Evolutionary conservation across 2,329 filamentous ascomycete species (phyloP).

Genomic region (Blastomyces silverae): DNA sequence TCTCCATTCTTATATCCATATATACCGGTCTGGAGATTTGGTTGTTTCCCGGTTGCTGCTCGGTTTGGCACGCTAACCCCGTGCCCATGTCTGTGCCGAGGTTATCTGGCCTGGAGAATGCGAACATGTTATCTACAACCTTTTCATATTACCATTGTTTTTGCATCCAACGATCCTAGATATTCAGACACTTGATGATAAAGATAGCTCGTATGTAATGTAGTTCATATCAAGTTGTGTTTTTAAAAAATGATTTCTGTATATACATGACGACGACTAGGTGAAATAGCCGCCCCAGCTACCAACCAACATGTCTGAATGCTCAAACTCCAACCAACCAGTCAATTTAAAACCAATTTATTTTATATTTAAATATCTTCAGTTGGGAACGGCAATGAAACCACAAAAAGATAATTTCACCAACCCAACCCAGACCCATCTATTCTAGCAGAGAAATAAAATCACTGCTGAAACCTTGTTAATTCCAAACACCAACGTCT

Average conservation of each 20-base stretch:
- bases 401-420: not conserved
- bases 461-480: not conserved
- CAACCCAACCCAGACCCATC: not conserved
- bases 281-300: not conserved
- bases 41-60: not conserved
- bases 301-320: not conserved
- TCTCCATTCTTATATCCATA: not conserved
- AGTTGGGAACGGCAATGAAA: not conserved
- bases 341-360: not conserved
- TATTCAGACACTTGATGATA: too few species aligned
- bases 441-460: not conserved
- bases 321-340: not conserved
- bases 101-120: not conserved
- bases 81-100: not conserved
- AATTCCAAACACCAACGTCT: slow-evolving; percentile 12
- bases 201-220: too few species aligned
- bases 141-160: too few species aligned
- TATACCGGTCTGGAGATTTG: not conserved
- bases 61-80: not conserved
- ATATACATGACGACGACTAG: too few species aligned
- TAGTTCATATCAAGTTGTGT: too few species aligned
- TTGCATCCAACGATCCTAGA: too few species aligned
- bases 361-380: not conserved
- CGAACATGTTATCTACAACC: too few species aligned
- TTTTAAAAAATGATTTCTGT: too few species aligned